These are phyloP conservation scores for Sechiopsis laciniata DNA, from an alignment of 306 rosid species.

Conservation along the genomic window DNA sequence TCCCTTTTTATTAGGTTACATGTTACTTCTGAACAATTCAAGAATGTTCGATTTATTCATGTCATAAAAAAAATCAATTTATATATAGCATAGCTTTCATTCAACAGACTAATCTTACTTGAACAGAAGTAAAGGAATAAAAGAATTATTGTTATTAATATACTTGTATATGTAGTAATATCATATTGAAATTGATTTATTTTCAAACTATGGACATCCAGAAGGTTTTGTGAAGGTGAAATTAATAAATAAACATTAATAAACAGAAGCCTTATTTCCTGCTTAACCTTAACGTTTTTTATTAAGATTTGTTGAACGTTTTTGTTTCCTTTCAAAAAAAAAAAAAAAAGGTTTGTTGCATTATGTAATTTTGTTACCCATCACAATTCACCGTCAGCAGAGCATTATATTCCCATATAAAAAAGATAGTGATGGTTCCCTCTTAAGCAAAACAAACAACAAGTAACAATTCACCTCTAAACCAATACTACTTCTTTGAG, in stretches of 20 bases:
- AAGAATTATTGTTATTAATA: background rate
- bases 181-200: background rate
- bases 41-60: background rate
- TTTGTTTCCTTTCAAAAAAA: no score
- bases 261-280: background rate
- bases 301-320: no score
- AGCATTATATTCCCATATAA: background rate
- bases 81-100: background rate
- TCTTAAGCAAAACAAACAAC: no score
- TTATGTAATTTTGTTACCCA: constrained; percentile 10
- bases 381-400: background rate
- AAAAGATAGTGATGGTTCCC: no score
- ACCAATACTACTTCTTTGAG: no score
- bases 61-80: background rate
- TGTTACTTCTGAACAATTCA: background rate
- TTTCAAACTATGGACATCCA: background rate
- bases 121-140: background rate
- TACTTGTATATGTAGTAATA: background rate
- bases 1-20: constrained; percentile 2
- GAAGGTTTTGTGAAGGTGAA: background rate
- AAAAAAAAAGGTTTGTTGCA: no score
- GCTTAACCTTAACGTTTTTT: background rate
- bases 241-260: background rate
- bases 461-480: no score
- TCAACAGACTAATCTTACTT: background rate